A percentile compares a stretch with the other conserved stretches of the same genome.
phyloP scores from a whole-genome alignment of 257 asterid species.

The Plantago major region DNA sequence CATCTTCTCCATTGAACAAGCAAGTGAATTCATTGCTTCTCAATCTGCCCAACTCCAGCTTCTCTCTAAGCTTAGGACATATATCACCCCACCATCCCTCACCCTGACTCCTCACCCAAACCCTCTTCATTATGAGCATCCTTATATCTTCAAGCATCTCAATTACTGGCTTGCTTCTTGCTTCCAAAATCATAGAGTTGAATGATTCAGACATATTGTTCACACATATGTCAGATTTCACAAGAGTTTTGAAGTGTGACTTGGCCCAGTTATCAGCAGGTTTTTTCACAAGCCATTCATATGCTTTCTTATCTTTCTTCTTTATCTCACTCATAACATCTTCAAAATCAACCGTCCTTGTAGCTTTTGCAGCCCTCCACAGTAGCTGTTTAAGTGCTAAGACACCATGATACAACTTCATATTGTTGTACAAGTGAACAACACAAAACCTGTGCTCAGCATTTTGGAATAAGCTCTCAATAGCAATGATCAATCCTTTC shows the following conservation, averaged over 20 bases:
- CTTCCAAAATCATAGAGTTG: not conserved
- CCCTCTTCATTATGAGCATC: conserved; percentile 1
- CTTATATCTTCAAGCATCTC: not conserved
- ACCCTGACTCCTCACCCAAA: not conserved
- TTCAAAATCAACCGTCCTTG: not conserved
- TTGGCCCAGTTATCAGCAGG: not conserved
- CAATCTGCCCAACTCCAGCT: not conserved
- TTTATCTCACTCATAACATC: not conserved
- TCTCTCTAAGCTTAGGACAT: not conserved
- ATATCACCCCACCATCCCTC: not conserved
- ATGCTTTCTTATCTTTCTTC: not conserved
- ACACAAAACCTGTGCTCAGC: conserved; percentile 5
- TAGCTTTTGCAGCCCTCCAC: conserved; percentile 5
- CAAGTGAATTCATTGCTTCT: not conserved
- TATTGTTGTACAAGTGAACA: conserved; percentile 8
- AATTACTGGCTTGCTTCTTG: not conserved
- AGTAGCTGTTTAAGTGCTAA: not conserved
- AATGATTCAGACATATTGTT: conserved; percentile 14
- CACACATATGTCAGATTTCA: not conserved
- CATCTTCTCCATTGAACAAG: not conserved
- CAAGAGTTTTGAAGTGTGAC: conserved; percentile 1
- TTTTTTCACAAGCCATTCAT: not conserved
- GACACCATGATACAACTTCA: not conserved
- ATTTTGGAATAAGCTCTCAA: not conserved
- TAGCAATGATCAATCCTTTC: conserved; percentile 14